Conservation (phyloP, 2,329 filamentous ascomycete species). For the Penicillium sclerotiorum region DNA sequence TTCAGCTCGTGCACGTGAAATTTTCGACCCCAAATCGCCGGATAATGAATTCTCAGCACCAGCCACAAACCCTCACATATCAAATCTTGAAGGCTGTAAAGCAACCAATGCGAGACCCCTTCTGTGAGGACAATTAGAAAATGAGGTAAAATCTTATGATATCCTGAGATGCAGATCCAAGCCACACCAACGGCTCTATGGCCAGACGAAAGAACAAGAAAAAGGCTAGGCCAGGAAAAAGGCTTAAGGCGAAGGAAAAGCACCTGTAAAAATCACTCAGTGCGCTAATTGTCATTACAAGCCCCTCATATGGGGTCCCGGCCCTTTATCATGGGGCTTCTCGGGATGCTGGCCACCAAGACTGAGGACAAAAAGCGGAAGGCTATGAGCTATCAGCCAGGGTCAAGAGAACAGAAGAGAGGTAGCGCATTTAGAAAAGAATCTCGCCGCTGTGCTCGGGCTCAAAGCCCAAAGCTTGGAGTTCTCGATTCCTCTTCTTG, state of each 20-base stretch:
- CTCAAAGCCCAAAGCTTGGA: slow-evolving; percentile 81
- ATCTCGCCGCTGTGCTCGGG: slow-evolving; percentile 79
- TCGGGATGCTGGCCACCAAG: too few species aligned
- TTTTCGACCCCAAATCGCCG: neutral
- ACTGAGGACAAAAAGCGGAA: too few species aligned
- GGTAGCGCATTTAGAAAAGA: slow-evolving; percentile 56
- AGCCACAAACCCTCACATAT: neutral
- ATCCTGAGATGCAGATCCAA: neutral
- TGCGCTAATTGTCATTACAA: too few species aligned
- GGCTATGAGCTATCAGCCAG: too few species aligned
- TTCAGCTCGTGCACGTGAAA: too few species aligned
- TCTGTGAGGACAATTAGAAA: neutral
- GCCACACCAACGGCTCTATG: neutral
- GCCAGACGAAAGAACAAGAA: neutral
- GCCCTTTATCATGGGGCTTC: too few species aligned
- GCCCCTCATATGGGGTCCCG: too few species aligned
- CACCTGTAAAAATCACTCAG: too few species aligned
- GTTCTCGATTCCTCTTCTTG: slow-evolving; percentile 70
- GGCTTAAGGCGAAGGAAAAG: too few species aligned
- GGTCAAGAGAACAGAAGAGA: neutral
- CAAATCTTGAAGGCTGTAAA: neutral
- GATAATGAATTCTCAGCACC: neutral
- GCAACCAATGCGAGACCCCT: neutral
- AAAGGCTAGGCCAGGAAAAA: neutral
- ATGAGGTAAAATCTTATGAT: neutral